phyloP scores from a whole-genome alignment of 345 rosid genomes.

The Melastoma malabathricum region DNA sequence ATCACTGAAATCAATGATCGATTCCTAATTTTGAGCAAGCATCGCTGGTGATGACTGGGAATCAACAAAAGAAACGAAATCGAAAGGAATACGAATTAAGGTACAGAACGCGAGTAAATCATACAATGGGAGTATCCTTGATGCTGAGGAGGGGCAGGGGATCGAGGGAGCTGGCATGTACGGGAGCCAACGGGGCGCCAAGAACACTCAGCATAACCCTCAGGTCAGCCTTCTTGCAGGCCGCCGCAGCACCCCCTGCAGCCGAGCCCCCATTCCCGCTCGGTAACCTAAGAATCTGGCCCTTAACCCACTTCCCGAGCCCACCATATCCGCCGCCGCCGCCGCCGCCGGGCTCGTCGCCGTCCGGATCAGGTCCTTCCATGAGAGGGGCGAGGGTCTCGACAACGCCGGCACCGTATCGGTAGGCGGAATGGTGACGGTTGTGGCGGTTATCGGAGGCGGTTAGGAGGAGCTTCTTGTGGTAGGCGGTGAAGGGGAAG shows the following conservation, averaged over 20 bases:
- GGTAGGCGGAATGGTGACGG: slow-evolving; percentile 56
- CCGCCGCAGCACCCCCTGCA: slow-evolving; percentile 2
- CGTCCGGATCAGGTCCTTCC: slow-evolving; percentile 95
- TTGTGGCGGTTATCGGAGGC: slow-evolving; percentile 48
- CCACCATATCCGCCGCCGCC: slow-evolving; percentile 33
- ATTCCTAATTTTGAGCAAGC: too few relatives aligned
- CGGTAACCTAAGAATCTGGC: slow-evolving; percentile 16
- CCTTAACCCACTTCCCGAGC: slow-evolving; percentile 32
- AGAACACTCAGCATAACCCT: slow-evolving; percentile 30
- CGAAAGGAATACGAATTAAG: slow-evolving; percentile 12
- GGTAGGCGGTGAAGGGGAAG: slow-evolving; percentile 24
- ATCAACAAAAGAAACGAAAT: slow-evolving; percentile 66
- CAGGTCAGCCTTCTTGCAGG: slow-evolving; percentile 27
- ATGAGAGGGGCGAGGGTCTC: slow-evolving; percentile 51
- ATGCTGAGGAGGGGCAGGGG: slow-evolving; percentile 41
- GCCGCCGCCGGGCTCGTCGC: slow-evolving; percentile 32
- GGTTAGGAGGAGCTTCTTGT: slow-evolving; percentile 35
- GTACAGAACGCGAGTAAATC: slow-evolving; percentile 7
- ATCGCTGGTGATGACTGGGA: slow-evolving; percentile 9
- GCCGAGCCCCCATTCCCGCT: slow-evolving; percentile 4
- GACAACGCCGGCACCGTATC: slow-evolving; percentile 13
- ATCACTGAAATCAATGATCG: too few relatives aligned
- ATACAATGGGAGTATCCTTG: slow-evolving; percentile 63
- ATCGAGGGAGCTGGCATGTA: slow-evolving; percentile 29
- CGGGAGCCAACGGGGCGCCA: slow-evolving; percentile 42